A percentile compares a stretch with the other conserved stretches of the same genome.
Conservation (phyloP, 441 rosid species). For the Biscutella auriculata region DNA sequence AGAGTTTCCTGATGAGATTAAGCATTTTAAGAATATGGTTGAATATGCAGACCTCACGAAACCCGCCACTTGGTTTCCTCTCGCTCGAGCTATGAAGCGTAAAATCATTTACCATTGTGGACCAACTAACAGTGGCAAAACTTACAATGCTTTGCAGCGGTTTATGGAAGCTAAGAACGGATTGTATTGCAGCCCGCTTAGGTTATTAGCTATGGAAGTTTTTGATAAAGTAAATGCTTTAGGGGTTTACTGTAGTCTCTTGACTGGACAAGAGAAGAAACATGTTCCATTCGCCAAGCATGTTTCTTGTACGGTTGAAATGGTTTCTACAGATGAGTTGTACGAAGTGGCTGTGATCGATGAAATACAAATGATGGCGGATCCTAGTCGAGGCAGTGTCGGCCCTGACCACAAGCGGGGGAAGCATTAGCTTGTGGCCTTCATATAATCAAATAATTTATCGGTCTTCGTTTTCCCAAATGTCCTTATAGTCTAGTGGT, state of each 20-base stretch:
- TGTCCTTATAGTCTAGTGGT: no score
- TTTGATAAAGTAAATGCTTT: conserved; percentile 78
- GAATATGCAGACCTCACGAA: conserved; percentile 75
- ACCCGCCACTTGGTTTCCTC: conserved; percentile 89
- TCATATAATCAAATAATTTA: no score
- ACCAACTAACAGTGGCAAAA: conserved; percentile 91
- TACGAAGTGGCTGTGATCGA: conserved; percentile 89
- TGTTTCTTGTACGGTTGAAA: conserved; percentile 84
- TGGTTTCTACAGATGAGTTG: conserved; percentile 64
- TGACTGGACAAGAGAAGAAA: conserved; percentile 84
- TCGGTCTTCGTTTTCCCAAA: no score
- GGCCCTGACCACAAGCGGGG: no score
- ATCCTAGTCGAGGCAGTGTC: no score
- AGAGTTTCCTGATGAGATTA: conserved; percentile 64
- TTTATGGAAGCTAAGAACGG: conserved; percentile 92
- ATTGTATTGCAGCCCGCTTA: conserved; percentile 82
- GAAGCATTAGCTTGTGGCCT: no score
- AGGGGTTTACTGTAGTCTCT: conserved; percentile 82
- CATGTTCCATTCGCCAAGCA: conserved; percentile 66
- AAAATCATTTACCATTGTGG: conserved; percentile 87
- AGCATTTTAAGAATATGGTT: conserved; percentile 46
- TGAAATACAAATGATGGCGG: conserved; percentile 89
- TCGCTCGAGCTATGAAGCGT: conserved; percentile 85
- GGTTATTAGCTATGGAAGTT: conserved; percentile 96
- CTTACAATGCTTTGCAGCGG: conserved; percentile 81